These are phyloP conservation scores for Kodamaea suecica DNA, from an alignment of 1,139 yeast genomes.

Conservation along the genomic window DNA sequence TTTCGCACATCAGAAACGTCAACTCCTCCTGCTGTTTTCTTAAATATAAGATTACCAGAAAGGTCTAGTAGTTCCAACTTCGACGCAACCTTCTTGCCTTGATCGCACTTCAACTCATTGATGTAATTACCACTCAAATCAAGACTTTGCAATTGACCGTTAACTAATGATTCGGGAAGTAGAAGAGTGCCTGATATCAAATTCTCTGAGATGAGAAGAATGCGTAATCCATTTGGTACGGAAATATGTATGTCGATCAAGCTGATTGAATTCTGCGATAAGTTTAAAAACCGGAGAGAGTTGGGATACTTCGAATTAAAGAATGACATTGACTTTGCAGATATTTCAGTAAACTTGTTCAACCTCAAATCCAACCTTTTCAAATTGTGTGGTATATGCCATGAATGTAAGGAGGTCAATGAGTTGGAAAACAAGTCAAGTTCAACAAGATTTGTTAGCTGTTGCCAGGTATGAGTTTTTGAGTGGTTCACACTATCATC, in stretches of 20 bases:
- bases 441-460: conserved; percentile 21
- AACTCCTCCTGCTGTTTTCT: conserved; percentile 5
- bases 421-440: conserved; percentile 26
- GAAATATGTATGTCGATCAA: conserved; percentile 14
- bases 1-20: conserved; percentile 10
- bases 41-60: conserved; percentile 19
- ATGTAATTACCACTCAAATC: conserved; percentile 24
- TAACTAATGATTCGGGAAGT: conserved; percentile 8
- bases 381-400: conserved; percentile 27
- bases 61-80: conserved; percentile 19
- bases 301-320: conserved; percentile 4
- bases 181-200: conserved; percentile 6
- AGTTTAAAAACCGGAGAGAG: conserved; percentile 8
- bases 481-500: neutral
- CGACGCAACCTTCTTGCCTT: neutral
- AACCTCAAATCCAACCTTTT: conserved; percentile 22
- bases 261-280: conserved; percentile 16
- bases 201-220: conserved; percentile 9
- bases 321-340: conserved; percentile 9
- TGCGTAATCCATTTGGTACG: conserved; percentile 11
- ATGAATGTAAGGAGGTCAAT: conserved; percentile 18
- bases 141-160: conserved; percentile 15
- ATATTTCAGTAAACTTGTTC: conserved; percentile 16
- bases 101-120: conserved; percentile 5
- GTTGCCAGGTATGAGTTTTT: conserved; percentile 19